These are phyloP conservation scores for Trichosporon sp. DNA, from an alignment of 1,284 basidiomycete species.

Conservation along the genomic window DNA sequence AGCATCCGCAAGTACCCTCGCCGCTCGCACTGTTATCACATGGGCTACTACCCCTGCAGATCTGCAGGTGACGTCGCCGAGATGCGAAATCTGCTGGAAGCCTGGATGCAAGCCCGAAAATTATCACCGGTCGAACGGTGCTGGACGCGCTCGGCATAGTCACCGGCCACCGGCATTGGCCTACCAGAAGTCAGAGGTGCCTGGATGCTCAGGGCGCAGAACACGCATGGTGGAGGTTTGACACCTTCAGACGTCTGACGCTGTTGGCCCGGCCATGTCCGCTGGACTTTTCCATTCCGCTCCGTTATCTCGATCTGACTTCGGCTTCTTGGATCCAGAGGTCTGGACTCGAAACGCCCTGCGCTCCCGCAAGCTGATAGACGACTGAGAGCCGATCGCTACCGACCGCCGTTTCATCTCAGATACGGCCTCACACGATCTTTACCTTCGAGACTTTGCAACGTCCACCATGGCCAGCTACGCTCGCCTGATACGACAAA, in stretches of 20 bases:
- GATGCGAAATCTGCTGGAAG: too few species aligned
- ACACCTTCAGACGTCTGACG: background rate
- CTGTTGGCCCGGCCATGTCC: slow-evolving; percentile 8
- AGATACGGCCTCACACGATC: too few species aligned
- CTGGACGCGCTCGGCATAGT: too few species aligned
- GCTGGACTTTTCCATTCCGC: background rate
- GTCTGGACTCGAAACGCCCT: background rate
- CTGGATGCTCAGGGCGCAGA: background rate
- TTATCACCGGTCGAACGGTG: too few species aligned
- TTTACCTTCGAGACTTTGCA: background rate
- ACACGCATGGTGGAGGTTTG: background rate
- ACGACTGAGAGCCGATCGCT: background rate
- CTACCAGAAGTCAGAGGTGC: background rate
- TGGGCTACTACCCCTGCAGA: too few species aligned
- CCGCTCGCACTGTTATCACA: too few species aligned
- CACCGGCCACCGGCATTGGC: too few species aligned
- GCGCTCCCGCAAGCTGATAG: background rate
- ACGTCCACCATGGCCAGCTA: slow-evolving; percentile 18
- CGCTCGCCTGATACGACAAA: slow-evolving; percentile 25
- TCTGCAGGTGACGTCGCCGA: too few species aligned
- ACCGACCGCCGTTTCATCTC: too few species aligned
- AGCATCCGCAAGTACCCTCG: too few species aligned
- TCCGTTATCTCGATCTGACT: background rate
- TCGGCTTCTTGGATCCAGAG: background rate
- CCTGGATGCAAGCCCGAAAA: too few species aligned